A percentile compares a stretch with the other conserved stretches of the same genome.
These are phyloP conservation scores for Comarum palustre DNA, from an alignment of 306 rosid species.

Conservation along the genomic window DNA sequence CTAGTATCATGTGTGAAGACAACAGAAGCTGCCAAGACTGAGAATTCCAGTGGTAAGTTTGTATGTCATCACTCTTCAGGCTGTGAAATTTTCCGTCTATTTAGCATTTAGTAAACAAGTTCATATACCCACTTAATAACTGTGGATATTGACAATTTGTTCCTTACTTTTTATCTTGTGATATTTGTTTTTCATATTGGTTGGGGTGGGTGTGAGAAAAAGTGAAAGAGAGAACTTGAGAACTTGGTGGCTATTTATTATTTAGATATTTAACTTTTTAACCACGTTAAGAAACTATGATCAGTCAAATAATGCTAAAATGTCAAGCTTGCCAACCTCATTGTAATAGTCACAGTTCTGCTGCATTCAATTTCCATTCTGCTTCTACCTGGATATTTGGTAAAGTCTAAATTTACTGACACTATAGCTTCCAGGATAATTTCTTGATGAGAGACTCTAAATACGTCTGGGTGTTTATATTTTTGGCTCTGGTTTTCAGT, in stretches of 20 bases:
- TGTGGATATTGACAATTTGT: neutral
- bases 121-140: neutral
- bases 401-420: neutral
- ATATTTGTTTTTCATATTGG: neutral
- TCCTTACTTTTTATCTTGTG: neutral
- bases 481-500: neutral
- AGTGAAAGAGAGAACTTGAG: neutral
- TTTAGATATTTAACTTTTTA: neutral
- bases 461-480: neutral
- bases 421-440: neutral
- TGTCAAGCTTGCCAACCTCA: neutral
- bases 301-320: neutral
- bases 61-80: neutral
- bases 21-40: slow-evolving; percentile 48
- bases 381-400: neutral
- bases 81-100: neutral
- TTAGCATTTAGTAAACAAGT: neutral
- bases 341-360: neutral
- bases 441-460: neutral
- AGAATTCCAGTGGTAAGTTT: slow-evolving; percentile 58
- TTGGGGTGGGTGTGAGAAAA: neutral
- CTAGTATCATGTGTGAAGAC: slow-evolving; percentile 55
- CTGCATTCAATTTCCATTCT: neutral
- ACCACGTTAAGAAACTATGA: neutral
- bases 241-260: no score